Evolutionary conservation across 306 rosid species (phyloP).

Genomic region (Corylus americana): DNA sequence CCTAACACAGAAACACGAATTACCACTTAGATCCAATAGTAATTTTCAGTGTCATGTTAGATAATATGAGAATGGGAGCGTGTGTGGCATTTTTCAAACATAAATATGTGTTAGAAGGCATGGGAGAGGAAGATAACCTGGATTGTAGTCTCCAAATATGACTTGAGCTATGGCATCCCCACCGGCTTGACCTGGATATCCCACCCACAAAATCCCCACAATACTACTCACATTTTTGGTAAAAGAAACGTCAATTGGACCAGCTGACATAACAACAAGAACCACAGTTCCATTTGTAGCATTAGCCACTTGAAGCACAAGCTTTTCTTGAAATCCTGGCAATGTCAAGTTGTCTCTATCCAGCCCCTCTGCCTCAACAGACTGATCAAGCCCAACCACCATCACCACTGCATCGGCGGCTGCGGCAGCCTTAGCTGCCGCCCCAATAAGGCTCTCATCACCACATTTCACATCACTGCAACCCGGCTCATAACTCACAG

Average conservation of each 20-base stretch:
- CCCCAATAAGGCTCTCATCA: conserved; percentile 50
- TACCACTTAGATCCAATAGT: too few species aligned
- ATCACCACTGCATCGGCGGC: conserved; percentile 55
- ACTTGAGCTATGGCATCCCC: conserved; percentile 75
- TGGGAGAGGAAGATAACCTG: conserved; percentile 32
- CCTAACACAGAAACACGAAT: too few species aligned
- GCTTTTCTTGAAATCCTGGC: conserved; percentile 78
- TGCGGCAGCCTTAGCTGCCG: conserved; percentile 49
- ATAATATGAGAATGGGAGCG: too few species aligned
- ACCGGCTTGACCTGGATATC: conserved; percentile 77
- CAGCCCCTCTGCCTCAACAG: conserved; percentile 73
- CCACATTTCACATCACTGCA: conserved; percentile 53
- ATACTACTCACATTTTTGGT: conserved; percentile 42
- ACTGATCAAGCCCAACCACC: conserved; percentile 68
- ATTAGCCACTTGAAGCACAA: conserved; percentile 54
- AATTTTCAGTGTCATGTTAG: too few species aligned
- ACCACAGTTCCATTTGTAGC: conserved; percentile 59
- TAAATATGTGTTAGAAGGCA: too few species aligned
- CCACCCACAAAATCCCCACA: conserved; percentile 70
- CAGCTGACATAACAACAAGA: conserved; percentile 74
- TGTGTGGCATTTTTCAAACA: too few species aligned
- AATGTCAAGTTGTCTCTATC: conserved; percentile 68
- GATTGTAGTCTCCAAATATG: conserved; percentile 72
- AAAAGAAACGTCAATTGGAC: conserved; percentile 71
- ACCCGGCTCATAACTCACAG: conserved; percentile 50